Base-by-base conservation (phyloP, 1,139 yeast genomes). In the Entelexis paramagnoliae region DNA sequence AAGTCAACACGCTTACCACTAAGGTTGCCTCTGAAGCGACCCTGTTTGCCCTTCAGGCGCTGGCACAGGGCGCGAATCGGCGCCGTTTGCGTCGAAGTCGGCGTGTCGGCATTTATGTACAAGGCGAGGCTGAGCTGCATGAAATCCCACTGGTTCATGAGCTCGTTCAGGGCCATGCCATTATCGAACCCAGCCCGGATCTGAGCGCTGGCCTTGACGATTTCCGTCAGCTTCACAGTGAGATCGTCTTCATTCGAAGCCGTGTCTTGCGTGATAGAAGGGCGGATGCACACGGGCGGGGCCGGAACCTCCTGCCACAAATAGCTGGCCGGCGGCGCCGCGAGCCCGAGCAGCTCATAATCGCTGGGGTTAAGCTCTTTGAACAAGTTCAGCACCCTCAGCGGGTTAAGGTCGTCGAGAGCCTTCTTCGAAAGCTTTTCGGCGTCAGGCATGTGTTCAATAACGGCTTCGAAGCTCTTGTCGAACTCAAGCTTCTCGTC, bases 61-160 rank as follows among this genome's bases (percentile, higher is more conserved):
- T 93, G 99, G 67, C 98, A 91, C 60, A 93, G 80, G 9, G 97
- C 99, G 64, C 98, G 75, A 55, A 91, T 93, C 16, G 98, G 97
- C 49, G 82, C 79, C 39, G 81, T 79, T 61, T 66, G 65, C 5
- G 74, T 71, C 24, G 72, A 72, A 8, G 72, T 63, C 1, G 76
- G 76, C 41, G 95, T 83, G 68, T 93, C 99, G 1, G 96, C 87
- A 66, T 93, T 93, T 62, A 93, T 91, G 67, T 93, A 93, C 86
- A 93, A 85, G 42, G 98, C 99, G 51, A 93, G 89, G 1, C 96
- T 86, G 53, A 91, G 73, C 68, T 93, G 98, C 59, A 93, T 71
- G 65, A 86, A 91, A 64, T 93, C 99, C 99, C 99, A 93, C 64
- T 91, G 97, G 64, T 91, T 98, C 96, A 91, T 88, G 67, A 93